Evolutionary conservation across 1,284 basidiomycete genomes (phyloP).

Genomic region (Cutaneotrichosporon dermatis): DNA sequence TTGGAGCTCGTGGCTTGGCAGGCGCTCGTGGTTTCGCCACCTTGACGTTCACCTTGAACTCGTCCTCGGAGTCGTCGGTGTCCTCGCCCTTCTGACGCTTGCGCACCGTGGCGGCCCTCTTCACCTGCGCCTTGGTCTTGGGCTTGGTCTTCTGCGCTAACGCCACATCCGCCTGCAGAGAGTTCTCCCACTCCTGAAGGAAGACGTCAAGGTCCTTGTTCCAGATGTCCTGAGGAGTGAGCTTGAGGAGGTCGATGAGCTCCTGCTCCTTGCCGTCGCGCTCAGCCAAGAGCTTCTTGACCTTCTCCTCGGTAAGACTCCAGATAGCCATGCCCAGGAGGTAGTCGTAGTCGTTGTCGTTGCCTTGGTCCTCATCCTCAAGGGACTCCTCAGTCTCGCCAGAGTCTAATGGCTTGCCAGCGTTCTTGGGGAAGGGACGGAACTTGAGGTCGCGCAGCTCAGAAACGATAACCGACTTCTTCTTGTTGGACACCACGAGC

Average conservation of each 20-base stretch:
- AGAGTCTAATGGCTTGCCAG: slow-evolving; percentile 62
- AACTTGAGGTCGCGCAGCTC: slow-evolving; percentile 84
- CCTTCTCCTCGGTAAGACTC: slow-evolving; percentile 92
- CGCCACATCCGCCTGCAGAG: slow-evolving; percentile 56
- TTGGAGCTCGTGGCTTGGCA: slow-evolving; percentile 23
- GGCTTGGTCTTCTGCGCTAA: slow-evolving; percentile 66
- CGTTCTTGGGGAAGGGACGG: slow-evolving; percentile 69
- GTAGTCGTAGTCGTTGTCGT: slow-evolving; percentile 81
- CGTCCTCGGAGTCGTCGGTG: slow-evolving; percentile 53
- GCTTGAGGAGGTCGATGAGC: slow-evolving; percentile 70
- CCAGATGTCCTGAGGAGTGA: slow-evolving; percentile 83
- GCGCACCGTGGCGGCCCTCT: slow-evolving; percentile 48
- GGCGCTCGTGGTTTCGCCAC: slow-evolving; percentile 43
- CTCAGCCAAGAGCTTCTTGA: slow-evolving; percentile 77
- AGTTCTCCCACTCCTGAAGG: slow-evolving; percentile 73
- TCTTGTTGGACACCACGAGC: slow-evolving; percentile 87
- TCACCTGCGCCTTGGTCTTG: slow-evolving; percentile 57
- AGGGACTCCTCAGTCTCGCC: slow-evolving; percentile 66
- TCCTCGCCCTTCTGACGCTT: slow-evolving; percentile 49
- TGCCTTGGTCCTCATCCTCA: slow-evolving; percentile 52
- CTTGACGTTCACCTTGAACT: no score
- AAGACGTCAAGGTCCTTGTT: slow-evolving; percentile 82
- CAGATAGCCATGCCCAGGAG: slow-evolving; percentile 91
- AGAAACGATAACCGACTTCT: slow-evolving; percentile 76
- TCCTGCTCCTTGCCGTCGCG: slow-evolving; percentile 79